Evolutionary conservation across 345 rosid genomes (phyloP), one percentile per base, ranked within the genome.

Genomic region (Heritiera littoralis): DNA sequence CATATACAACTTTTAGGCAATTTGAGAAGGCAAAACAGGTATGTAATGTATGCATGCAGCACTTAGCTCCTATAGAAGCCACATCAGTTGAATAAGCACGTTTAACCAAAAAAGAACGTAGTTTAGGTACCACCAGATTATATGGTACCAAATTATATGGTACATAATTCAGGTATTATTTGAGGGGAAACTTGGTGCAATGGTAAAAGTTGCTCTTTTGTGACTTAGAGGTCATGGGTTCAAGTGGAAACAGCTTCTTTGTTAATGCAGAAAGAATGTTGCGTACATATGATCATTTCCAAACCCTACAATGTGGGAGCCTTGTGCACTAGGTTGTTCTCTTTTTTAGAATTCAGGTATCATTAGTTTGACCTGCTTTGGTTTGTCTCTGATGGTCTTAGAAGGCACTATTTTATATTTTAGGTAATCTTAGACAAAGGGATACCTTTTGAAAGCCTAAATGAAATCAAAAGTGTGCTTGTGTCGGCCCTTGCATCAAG

Each of bases 11-110:
- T 72, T 89, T 87, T 79, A 92, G 97, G 68, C 87, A 87, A 72
- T 85, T 90, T 87, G 97, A 91, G 82, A 92, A 92, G 83, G 94
- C 99, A 71, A 92, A 91, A 83, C 89, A 87, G 98, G 99, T 96
- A 23, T 23, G 28, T 23, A 23, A 86, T 43, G 69, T 35, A 40
- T 60, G 28, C 68, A 49, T 74, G 20, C n/a, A 32, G 58, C 20
- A 28, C 58, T 69, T 70, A 20, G 73, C 55, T 1, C 23, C 60
- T 51, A 51, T 30, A 49, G 23, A 71, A 71, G 45, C 52, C 46
- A 1, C 28, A 32, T 72, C 58, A 28, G 20, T 71, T 49, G 46
- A 46, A 11, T 71, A 51, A 49, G 75, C 43, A 49, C 3, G 15
- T 30, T 51, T 23, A 52, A 11, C 46, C 20, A 23, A 35, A 67